phyloP scores from a whole-genome alignment of 495 filamentous ascomycete species.

The Podospora bellae-mahoneyi region DNA sequence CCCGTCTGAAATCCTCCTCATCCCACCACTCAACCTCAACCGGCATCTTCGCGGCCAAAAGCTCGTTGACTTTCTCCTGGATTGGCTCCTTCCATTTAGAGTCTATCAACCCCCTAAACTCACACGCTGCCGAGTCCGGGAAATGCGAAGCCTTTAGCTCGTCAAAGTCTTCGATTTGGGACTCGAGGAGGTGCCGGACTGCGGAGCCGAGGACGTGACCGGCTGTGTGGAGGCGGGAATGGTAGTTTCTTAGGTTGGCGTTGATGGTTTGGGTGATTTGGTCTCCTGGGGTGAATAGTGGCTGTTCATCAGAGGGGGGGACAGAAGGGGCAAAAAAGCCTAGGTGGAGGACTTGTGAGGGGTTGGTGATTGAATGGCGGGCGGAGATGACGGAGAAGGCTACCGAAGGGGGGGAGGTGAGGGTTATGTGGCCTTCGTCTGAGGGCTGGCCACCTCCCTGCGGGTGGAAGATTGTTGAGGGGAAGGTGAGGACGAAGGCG shows the following conservation, averaged over 20 bases:
- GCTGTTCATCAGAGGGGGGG: not conserved
- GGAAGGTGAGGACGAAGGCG: conserved; percentile 50
- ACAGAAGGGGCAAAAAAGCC: conserved; percentile 43
- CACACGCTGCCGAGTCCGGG: conserved; percentile 56
- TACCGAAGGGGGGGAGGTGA: conserved; percentile 31
- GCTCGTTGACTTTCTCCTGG: conserved; percentile 52
- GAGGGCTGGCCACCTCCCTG: conserved; percentile 66
- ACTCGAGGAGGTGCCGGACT: conserved; percentile 51
- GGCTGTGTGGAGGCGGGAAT: conserved; percentile 62
- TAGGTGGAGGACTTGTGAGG: conserved; percentile 56
- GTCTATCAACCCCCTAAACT: conserved; percentile 59
- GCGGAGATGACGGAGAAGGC: conserved; percentile 51
- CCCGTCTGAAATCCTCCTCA: conserved; percentile 47
- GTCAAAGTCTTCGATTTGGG: conserved; percentile 48
- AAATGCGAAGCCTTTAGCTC: conserved; percentile 63
- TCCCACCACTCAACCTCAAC: conserved; percentile 61
- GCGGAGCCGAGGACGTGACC: conserved; percentile 62
- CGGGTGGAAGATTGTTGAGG: conserved; percentile 62
- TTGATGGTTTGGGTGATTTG: conserved; percentile 51
- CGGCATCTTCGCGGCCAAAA: conserved; percentile 46
- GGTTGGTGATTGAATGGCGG: conserved; percentile 43
- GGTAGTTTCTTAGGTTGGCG: conserved; percentile 48
- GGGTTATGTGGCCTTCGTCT: conserved; percentile 48
- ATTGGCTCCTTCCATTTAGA: conserved; percentile 57
- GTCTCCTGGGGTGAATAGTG: conserved; percentile 36